A percentile compares a stretch with the other conserved stretches of the same genome.
Evolutionary conservation across 225 moss, liverwort and hornwort genomes (phyloP).

Genomic region (Straminergon stramineum): DNA sequence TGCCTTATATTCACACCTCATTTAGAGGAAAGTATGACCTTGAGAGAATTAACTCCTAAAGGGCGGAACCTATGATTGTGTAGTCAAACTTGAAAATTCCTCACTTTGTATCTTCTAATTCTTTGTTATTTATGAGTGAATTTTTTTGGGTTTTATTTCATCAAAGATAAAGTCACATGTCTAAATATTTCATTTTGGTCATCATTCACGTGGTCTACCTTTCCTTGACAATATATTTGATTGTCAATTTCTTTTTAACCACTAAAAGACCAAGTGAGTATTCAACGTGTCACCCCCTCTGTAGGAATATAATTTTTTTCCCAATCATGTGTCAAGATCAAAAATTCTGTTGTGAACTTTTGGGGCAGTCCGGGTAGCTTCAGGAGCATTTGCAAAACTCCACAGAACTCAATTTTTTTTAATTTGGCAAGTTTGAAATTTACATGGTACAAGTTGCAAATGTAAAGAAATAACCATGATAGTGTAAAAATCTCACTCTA

Average conservation of each 20-base stretch:
- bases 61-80: accelerated
- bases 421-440: too few species aligned
- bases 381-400: neutral
- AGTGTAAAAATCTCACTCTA: too few species aligned
- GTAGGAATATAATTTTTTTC: neutral
- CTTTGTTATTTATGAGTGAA: neutral
- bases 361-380: accelerated
- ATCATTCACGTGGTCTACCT: neutral
- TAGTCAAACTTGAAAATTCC: neutral
- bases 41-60: neutral
- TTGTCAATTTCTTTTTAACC: neutral
- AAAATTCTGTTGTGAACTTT: accelerated
- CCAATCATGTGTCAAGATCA: neutral
- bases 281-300: neutral
- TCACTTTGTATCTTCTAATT: neutral
- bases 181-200: neutral
- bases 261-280: neutral
- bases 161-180: neutral
- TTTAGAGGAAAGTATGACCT: neutral
- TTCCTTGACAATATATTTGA: neutral
- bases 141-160: neutral
- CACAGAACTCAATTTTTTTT: too few species aligned
- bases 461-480: too few species aligned
- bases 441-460: too few species aligned
- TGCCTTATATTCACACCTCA: too few species aligned